Conservation (phyloP, 2,329 filamentous ascomycete genomes). For the Cytospora paraplurivora region DNA sequence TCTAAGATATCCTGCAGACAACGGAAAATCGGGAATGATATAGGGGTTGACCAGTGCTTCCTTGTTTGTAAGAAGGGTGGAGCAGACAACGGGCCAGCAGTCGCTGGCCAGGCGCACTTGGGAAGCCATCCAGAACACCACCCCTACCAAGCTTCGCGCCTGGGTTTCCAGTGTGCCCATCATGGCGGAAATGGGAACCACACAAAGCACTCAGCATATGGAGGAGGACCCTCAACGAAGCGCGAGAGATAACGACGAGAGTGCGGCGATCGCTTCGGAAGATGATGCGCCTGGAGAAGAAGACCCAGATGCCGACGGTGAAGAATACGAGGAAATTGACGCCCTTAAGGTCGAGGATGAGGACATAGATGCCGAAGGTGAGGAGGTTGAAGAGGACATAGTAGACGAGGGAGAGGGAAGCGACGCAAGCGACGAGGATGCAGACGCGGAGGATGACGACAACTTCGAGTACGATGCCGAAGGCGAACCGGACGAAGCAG, state of each 20-base stretch:
- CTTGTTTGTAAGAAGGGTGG: conserved; percentile 25
- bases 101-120: conserved; percentile 18
- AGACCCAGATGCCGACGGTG: conserved; percentile 37
- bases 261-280: conserved; percentile 40
- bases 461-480: conserved; percentile 39
- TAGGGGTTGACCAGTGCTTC: conserved; percentile 17
- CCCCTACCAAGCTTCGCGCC: conserved; percentile 13
- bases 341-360: conserved; percentile 32
- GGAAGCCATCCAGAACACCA: conserved; percentile 14
- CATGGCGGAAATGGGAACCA: conserved; percentile 43
- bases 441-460: conserved; percentile 29
- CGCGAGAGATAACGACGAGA: conserved; percentile 53
- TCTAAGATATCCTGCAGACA: not conserved
- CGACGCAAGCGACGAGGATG: conserved; percentile 31
- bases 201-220: conserved; percentile 52
- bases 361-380: conserved; percentile 37
- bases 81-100: conserved; percentile 20
- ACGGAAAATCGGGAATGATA: conserved; percentile 19
- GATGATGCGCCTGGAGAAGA: conserved; percentile 41
- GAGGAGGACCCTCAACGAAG: conserved; percentile 62
- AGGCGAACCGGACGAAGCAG: conserved; percentile 35
- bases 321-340: conserved; percentile 42
- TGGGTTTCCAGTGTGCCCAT: conserved; percentile 11
- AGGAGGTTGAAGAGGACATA: conserved; percentile 41
- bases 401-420: conserved; percentile 37